Base-by-base conservation (phyloP, 345 rosid genomes). In the Leavenworthia alabamica region DNA sequence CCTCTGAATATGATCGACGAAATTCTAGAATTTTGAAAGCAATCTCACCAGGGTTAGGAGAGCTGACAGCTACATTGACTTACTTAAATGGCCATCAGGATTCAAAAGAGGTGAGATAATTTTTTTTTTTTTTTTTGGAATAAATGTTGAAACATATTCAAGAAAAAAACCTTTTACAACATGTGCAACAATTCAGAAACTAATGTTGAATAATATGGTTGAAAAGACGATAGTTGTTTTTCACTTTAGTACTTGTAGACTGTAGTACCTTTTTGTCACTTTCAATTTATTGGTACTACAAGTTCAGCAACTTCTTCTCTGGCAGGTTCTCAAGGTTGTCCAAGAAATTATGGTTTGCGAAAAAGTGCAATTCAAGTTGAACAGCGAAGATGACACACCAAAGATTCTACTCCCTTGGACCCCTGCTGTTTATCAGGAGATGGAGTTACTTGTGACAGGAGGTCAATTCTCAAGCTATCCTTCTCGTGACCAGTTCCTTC, bases 261-360 rank as follows among this genome's bases (percentile, higher is more conserved):
- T n/a, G n/a, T n/a, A n/a, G n/a, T n/a, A n/a, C 12, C 39, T 16
- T 7, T 57, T 37, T 63, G 43, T 32, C 60, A 27, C 51, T 8
- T 46, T 36, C 24, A 41, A 23, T 49, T 56, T 58, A n/a, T 29
- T 10, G 23, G 13, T 51, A 26, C 23, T 48, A 10, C 22, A 32
- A 50, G 51, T 33, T 67, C 31, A 62, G 56, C 51, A 40, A 50
- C n/a, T 66, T 46, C 42, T 60, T 58, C 69, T 68, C 47, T 53
- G 52, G 19, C 75, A 88, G 95, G 89, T 83, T 73, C 86, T 85
- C 61, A 83, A 76, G 71, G 79, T 73, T 78, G 77, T 49, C 66
- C 96, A 86, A 80, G 93, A 89, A 77, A 64, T 89, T 50, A 67
- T 80, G 75, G 87, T 89, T 44, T 92, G 98, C 71, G 79, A 86